A percentile compares a stretch with the other conserved stretches of the same genome.
Evolutionary conservation across 192 early-diverging fungal genomes (phyloP).

Genomic region (Funneliformis geosporum): DNA sequence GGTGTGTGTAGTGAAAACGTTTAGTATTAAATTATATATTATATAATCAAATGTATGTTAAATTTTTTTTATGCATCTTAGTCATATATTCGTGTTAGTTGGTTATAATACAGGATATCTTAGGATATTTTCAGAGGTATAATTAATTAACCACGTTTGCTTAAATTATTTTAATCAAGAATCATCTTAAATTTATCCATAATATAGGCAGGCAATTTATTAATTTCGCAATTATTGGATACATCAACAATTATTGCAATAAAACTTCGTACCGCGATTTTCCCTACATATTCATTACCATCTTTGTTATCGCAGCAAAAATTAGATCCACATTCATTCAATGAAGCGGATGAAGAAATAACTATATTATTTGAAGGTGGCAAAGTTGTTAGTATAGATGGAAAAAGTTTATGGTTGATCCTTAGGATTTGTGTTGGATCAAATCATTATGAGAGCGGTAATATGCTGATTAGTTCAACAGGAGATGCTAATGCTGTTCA

Average conservation of each 20-base stretch:
- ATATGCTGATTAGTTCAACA: background rate
- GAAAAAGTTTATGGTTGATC: constrained; percentile 57
- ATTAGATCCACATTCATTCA: constrained; percentile 38
- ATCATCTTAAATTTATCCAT: too few relatives aligned
- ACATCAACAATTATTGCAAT: constrained; percentile 48
- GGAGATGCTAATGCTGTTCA: constrained; percentile 11
- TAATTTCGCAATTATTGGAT: constrained; percentile 53
- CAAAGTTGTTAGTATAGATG: constrained; percentile 58
- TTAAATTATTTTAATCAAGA: background rate
- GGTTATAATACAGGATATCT: constrained; percentile 61
- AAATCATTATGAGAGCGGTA: background rate
- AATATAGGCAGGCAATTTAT: constrained; percentile 46
- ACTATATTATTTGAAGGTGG: constrained; percentile 51
- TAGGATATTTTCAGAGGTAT: constrained; percentile 53
- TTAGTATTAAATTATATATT: background rate
- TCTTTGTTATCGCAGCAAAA: background rate
- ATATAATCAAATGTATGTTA: background rate
- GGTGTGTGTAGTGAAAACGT: constrained; percentile 23
- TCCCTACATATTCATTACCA: constrained; percentile 31
- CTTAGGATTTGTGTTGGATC: constrained; percentile 53
- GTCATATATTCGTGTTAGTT: constrained; percentile 53
- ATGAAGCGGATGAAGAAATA: constrained; percentile 51
- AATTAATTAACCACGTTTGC: background rate
- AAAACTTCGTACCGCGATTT: constrained; percentile 48
- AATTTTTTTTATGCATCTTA: constrained; percentile 18